phyloP scores from a whole-genome alignment of 2,329 filamentous ascomycete species.

The Onygenales sp. region DNA sequence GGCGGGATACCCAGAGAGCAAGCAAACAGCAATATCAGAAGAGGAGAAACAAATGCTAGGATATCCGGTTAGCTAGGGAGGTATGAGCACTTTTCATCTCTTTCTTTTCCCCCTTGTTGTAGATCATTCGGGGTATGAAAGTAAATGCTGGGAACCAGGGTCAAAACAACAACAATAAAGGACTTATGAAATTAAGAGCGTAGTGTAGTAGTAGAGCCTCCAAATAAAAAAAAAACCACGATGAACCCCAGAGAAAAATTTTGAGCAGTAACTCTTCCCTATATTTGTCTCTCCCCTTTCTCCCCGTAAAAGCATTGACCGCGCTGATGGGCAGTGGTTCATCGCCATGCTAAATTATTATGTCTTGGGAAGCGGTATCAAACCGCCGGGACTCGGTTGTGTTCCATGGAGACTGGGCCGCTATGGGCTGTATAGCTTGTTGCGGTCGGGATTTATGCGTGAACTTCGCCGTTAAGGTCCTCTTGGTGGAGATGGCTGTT shows the following conservation, averaged over 20 bases:
- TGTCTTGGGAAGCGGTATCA: constrained; percentile 1
- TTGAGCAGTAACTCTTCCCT: neutral
- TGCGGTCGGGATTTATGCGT: constrained; percentile 15
- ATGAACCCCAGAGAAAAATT: neutral
- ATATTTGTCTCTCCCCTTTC: neutral
- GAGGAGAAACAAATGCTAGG: neutral
- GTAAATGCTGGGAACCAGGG: neutral
- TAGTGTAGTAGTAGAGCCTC: neutral
- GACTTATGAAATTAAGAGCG: neutral
- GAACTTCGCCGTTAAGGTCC: constrained; percentile 20
- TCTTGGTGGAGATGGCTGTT: constrained; percentile 31
- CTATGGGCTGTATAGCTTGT: constrained; percentile 14
- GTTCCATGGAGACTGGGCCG: neutral
- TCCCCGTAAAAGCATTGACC: neutral
- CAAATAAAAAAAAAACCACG: neutral
- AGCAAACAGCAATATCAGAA: neutral
- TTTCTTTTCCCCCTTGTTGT: neutral
- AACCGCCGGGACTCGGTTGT: neutral
- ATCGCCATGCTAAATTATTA: neutral
- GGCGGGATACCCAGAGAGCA: neutral
- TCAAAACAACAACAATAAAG: constrained; percentile 1
- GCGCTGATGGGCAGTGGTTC: neutral
- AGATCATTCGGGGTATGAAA: neutral
- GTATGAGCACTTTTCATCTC: neutral
- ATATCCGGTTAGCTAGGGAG: neutral